Evolutionary conservation across 2,329 filamentous ascomycete species (phyloP).

Genomic region (Chaetomium sp.): DNA sequence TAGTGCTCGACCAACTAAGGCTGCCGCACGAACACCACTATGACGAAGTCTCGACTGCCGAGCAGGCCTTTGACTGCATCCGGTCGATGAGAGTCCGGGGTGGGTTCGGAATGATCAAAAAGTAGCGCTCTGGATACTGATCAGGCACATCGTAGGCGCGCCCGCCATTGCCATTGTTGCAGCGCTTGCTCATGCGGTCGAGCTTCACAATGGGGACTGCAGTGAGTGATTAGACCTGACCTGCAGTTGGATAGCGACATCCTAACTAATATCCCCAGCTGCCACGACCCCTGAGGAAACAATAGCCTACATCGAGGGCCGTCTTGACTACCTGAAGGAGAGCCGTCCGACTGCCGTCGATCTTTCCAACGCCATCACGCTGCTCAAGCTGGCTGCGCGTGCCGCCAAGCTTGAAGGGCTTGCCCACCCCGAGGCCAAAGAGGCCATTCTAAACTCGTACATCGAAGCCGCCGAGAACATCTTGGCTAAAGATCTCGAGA

Average conservation of each 20-base stretch:
- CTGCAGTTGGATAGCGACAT: too few species aligned
- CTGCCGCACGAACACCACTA: slow-evolving; percentile 76
- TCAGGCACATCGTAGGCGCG: slow-evolving; percentile 47
- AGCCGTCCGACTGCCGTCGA: slow-evolving; percentile 94
- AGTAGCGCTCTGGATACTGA: background rate
- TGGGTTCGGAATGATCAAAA: slow-evolving; percentile 14
- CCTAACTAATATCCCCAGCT: slow-evolving; percentile 18
- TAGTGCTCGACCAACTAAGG: slow-evolving; percentile 77
- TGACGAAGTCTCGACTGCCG: slow-evolving; percentile 61
- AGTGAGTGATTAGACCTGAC: slow-evolving; percentile 27
- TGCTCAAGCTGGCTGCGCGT: slow-evolving; percentile 62
- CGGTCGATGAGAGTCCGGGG: slow-evolving; percentile 70
- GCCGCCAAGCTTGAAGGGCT: slow-evolving; percentile 36
- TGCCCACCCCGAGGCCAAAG: slow-evolving; percentile 37
- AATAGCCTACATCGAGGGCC: slow-evolving; percentile 65
- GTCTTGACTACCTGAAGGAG: slow-evolving; percentile 78
- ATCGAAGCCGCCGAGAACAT: slow-evolving; percentile 78
- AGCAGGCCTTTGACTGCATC: slow-evolving; percentile 78
- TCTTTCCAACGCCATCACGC: slow-evolving; percentile 78
- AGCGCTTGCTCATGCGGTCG: slow-evolving; percentile 78
- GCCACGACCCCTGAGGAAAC: slow-evolving; percentile 48
- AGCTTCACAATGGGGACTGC: slow-evolving; percentile 56
- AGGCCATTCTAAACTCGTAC: slow-evolving; percentile 61
- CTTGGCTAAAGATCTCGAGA: slow-evolving; percentile 75
- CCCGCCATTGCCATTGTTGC: slow-evolving; percentile 98